A percentile compares a stretch with the other conserved stretches of the same genome.
These are phyloP conservation scores for Mortierella sp. DNA, from an alignment of 371 early-diverging fungal species.

Conservation along the genomic window DNA sequence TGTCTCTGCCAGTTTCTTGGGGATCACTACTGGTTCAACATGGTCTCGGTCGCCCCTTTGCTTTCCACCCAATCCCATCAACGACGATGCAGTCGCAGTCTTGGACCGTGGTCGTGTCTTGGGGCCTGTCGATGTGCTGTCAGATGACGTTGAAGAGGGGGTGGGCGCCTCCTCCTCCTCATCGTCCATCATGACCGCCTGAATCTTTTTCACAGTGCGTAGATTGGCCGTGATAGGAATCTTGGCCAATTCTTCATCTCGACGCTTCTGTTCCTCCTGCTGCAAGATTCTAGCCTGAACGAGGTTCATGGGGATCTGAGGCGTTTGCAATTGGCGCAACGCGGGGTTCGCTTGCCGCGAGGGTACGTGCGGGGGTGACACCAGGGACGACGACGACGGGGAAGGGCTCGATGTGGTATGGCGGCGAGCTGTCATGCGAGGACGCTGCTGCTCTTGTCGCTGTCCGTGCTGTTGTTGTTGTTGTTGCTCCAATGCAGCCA, in stretches of 20 bases:
- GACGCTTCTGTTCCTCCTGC: conserved; percentile 40
- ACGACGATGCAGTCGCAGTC: conserved; percentile 30
- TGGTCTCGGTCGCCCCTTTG: conserved; percentile 45
- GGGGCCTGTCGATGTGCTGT: background rate
- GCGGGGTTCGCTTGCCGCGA: conserved; percentile 39
- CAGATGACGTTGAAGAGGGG: background rate
- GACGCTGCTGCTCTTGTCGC: conserved; percentile 23
- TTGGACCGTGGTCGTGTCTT: conserved; percentile 30
- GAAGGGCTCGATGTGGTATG: conserved; percentile 41
- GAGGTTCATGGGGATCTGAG: conserved; percentile 44
- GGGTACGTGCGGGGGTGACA: conserved; percentile 10
- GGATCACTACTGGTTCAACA: conserved; percentile 47
- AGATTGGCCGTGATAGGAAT: conserved; percentile 52
- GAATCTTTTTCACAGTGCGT: conserved; percentile 52
- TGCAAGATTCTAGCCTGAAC: conserved; percentile 51
- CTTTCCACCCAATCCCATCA: conserved; percentile 22
- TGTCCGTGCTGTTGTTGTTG: conserved; percentile 6
- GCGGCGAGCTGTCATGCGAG: conserved; percentile 27
- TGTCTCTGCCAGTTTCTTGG: conserved; percentile 43
- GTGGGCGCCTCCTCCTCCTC: conserved; percentile 27
- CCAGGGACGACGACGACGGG: conserved; percentile 7
- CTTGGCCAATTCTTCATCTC: conserved; percentile 47
- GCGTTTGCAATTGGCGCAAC: conserved; percentile 47
- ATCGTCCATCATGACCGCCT: conserved; percentile 37
- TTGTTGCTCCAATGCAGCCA: background rate